These are phyloP conservation scores for Pecoramyces ruminantium DNA, from an alignment of 192 early-diverging fungal species.

Conservation along the genomic window DNA sequence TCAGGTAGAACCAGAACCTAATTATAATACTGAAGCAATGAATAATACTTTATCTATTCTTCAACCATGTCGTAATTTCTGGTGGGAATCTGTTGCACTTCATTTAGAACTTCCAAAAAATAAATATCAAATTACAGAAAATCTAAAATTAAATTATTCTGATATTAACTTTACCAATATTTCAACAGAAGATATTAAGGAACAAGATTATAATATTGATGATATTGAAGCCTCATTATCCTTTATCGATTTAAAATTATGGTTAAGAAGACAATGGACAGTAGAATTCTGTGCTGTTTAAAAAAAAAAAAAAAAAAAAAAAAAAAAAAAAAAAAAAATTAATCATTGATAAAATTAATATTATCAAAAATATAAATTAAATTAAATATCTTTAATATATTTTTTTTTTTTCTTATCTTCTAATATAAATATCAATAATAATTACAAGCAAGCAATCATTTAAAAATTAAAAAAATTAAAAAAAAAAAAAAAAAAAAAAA, in stretches of 20 bases:
- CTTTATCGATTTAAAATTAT: neutral
- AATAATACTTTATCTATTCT: neutral
- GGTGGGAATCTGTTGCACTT: neutral
- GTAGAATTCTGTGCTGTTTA: neutral
- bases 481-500: too few species aligned
- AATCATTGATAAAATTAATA: too few species aligned
- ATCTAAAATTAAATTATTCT: neutral
- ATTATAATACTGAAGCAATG: neutral
- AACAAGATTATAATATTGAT: neutral
- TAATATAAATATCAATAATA: too few species aligned
- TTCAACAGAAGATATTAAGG: neutral
- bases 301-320: neutral
- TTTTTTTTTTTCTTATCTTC: too few species aligned
- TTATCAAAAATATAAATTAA: too few species aligned
- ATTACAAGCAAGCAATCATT: too few species aligned
- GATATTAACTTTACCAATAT: neutral
- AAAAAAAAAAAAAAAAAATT: neutral
- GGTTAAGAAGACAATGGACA: neutral
- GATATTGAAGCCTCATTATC: neutral
- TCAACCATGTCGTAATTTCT: neutral
- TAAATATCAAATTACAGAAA: neutral
- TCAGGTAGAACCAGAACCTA: neutral
- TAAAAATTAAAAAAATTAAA: too few species aligned
- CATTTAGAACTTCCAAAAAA: neutral
- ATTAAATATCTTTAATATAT: too few species aligned